Evolutionary conservation across 1,284 basidiomycete species (phyloP).

Genomic region (Pseudozyma sp.): DNA sequence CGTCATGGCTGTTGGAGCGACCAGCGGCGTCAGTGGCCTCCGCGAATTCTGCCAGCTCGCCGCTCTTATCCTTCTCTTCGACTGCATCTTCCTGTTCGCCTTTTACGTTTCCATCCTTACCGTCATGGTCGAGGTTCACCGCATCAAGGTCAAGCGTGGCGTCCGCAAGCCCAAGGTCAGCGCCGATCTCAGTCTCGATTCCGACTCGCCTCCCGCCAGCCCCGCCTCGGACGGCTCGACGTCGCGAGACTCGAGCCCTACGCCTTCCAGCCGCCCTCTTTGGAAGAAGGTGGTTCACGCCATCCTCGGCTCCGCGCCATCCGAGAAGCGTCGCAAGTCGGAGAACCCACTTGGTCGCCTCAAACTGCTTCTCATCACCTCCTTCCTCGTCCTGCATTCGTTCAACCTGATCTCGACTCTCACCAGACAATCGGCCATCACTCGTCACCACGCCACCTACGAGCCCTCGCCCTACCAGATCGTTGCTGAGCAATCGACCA

Average conservation of each 20-base stretch:
- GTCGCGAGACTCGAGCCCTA: slow-evolving; percentile 45
- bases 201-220: slow-evolving; percentile 57
- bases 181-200: slow-evolving; percentile 61
- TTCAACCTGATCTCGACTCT: slow-evolving; percentile 94
- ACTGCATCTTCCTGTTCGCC: slow-evolving; percentile 88
- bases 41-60: slow-evolving; percentile 95
- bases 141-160: slow-evolving; percentile 74
- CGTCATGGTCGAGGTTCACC: slow-evolving; percentile 88
- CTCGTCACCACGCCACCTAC: slow-evolving; percentile 71
- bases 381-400: slow-evolving; percentile 61
- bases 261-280: slow-evolving; percentile 38
- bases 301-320: slow-evolving; percentile 73
- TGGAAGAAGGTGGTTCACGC: slow-evolving; percentile 54
- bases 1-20: slow-evolving; percentile 87
- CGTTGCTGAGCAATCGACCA: slow-evolving; percentile 37
- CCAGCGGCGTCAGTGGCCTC: slow-evolving; percentile 87
- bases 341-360: slow-evolving; percentile 84
- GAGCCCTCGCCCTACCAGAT: slow-evolving; percentile 65
- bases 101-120: slow-evolving; percentile 89
- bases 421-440: slow-evolving; percentile 78
- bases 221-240: slow-evolving; percentile 44
- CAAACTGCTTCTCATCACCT: slow-evolving; percentile 84
- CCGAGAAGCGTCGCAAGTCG: slow-evolving; percentile 71
- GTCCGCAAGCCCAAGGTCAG: slow-evolving; percentile 61
- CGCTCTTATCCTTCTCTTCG: slow-evolving; percentile 83